Evolutionary conservation across 2,329 filamentous ascomycete species (phyloP).

Genomic region (Ascomycota sp.): DNA sequence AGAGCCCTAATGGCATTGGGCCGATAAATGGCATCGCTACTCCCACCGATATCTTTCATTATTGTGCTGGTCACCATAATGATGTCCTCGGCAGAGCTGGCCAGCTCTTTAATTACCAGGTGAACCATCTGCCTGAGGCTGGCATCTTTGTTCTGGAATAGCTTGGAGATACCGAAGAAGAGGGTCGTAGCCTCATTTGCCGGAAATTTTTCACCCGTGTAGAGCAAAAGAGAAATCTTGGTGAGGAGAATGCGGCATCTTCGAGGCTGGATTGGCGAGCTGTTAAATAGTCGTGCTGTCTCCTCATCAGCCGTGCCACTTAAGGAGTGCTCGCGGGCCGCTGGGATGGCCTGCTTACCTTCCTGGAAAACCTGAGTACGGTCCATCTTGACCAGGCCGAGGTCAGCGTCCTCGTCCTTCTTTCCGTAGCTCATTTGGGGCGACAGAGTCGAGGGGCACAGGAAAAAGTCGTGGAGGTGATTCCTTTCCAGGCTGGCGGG

Average conservation of each 20-base stretch:
- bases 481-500: too few relatives aligned
- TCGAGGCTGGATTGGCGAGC: constrained; percentile 86
- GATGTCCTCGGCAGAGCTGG: constrained; percentile 87
- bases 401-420: constrained; percentile 95
- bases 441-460: constrained; percentile 10
- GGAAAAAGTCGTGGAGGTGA: too few relatives aligned
- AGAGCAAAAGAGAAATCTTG: constrained; percentile 89
- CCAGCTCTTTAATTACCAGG: constrained; percentile 92
- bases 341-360: constrained; percentile 36
- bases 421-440: constrained; percentile 87
- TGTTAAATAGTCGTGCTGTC: constrained; percentile 90
- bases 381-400: constrained; percentile 88
- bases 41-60: constrained; percentile 96
- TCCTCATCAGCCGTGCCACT: constrained; percentile 11
- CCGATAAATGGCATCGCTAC: constrained; percentile 81
- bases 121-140: constrained; percentile 98
- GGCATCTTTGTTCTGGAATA: constrained; percentile 99
- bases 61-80: constrained; percentile 99
- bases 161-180: constrained; percentile 97
- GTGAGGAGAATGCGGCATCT: constrained; percentile 94
- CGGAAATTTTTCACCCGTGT: constrained; percentile 92
- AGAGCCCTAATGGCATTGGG: constrained; percentile 91
- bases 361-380: constrained; percentile 97
- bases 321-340: neutral
- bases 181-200: constrained; percentile 93